phyloP scores from a whole-genome alignment of 2,329 filamentous ascomycete genomes.

The Alternaria consortialis region DNA sequence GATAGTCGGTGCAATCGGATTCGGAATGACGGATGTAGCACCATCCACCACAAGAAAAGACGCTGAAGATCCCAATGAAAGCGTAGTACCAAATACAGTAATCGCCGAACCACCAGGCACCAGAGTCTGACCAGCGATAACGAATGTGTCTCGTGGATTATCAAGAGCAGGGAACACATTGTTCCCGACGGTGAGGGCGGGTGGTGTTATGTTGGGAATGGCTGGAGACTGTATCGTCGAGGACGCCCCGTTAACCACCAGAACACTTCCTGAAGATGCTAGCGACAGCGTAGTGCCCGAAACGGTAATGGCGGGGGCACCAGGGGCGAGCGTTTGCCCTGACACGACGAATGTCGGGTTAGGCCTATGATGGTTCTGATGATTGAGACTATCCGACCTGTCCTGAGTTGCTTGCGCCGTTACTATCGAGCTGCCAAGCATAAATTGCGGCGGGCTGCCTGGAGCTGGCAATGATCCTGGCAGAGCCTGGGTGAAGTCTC shows the following conservation, averaged over 20 bases:
- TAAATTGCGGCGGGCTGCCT: constrained; percentile 24
- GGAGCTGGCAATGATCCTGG: constrained; percentile 17
- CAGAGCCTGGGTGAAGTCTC: constrained; percentile 48
- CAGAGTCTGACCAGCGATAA: constrained; percentile 52
- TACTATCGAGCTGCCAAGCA: constrained; percentile 43
- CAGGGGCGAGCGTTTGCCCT: constrained; percentile 50
- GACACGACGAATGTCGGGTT: constrained; percentile 49
- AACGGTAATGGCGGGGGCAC: constrained; percentile 44
- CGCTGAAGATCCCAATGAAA: constrained; percentile 40
- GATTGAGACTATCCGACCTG: not conserved
- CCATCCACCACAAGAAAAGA: constrained; percentile 46
- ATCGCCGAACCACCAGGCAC: constrained; percentile 45
- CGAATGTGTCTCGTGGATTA: constrained; percentile 44
- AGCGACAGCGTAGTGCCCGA: constrained; percentile 47
- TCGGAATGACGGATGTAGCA: constrained; percentile 41
- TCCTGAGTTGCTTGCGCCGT: constrained; percentile 22
- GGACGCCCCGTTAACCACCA: constrained; percentile 46
- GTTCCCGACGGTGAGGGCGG: constrained; percentile 26
- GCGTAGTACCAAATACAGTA: constrained; percentile 40
- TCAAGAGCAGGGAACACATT: constrained; percentile 35
- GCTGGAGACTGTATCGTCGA: constrained; percentile 44
- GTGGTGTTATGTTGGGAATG: constrained; percentile 23
- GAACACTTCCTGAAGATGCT: constrained; percentile 32
- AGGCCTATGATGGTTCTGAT: constrained; percentile 2
- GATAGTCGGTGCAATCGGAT: constrained; percentile 34